Evolutionary conservation across 129 eudicot genomes (phyloP), one percentile per base, ranked within the genome.

Genomic region (Heracleum sosnowskyi): DNA sequence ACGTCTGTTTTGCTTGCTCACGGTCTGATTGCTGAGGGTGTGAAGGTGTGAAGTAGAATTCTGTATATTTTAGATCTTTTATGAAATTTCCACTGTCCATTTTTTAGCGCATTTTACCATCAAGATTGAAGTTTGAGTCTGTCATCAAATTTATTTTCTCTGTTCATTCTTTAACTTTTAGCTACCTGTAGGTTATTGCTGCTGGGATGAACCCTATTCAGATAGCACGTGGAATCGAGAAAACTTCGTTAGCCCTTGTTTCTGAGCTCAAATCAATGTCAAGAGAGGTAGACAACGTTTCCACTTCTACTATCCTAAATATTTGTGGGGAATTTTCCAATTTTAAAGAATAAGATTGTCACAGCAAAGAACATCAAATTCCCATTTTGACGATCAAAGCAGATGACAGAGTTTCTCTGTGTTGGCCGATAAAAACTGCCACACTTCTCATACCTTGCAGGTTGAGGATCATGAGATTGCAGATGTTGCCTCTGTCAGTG

Each of bases 1-100:
- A 92, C 99, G 13, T 96, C 99, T 34, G 86, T 96, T 53, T 86
- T 96, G 69, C 97, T 96, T 79, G 97, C 99, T 44, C 97, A 86
- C 15, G 99, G 99, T 66, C 88, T 96, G 68, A 96, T 96, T 77
- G 77, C 89, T 51, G 99, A 96, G 80, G 99, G 99, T 26, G 92
- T 92, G 3, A 92, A 92, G 97, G 99, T 92, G 81, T 42, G 55
- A 64, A 22, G 44, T 9, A 28, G 63, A 36, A 10, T 13, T 37
- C 41, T 64, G 1, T 49, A 40, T 35, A 11, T 69, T 24, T 69
- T 18, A 22, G 36, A 80, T 39, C 12, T 35, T n/a, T 42, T 29
- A 15, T 0, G 20, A 31, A 69, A n/a, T 35, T 34, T 69, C 26
- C 31, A 34, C 7, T 28, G 71, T 13, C 49, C 45, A 47, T 47